Conservation (phyloP, 2,329 filamentous ascomycete species). For the Calycina marina region DNA sequence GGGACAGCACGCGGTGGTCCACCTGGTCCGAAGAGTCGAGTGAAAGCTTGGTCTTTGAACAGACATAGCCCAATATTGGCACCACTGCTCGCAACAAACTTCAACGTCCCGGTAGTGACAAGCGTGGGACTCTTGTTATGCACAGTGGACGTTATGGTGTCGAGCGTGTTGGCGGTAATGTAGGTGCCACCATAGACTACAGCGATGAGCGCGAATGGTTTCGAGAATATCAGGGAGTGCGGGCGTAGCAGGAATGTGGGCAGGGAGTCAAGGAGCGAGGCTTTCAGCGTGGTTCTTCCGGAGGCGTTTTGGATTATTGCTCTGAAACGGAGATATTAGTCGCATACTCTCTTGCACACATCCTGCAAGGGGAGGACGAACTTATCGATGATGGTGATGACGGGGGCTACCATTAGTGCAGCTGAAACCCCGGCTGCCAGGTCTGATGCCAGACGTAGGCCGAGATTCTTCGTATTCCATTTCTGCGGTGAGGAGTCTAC, state of each 20-base stretch:
- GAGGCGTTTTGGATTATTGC: slow-evolving; percentile 75
- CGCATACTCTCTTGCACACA: slow-evolving; percentile 1
- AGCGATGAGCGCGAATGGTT: slow-evolving; percentile 55
- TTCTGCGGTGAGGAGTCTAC: slow-evolving; percentile 6
- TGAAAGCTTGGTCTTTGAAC: slow-evolving; percentile 81
- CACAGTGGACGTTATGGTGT: slow-evolving; percentile 59
- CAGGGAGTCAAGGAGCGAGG: slow-evolving; percentile 45
- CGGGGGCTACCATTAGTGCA: slow-evolving; percentile 62
- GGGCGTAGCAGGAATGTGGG: slow-evolving; percentile 42
- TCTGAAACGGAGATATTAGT: slow-evolving; percentile 28
- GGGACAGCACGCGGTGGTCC: slow-evolving; percentile 44
- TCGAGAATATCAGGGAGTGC: slow-evolving; percentile 44
- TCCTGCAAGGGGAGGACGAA: slow-evolving; percentile 23
- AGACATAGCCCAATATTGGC: slow-evolving; percentile 77
- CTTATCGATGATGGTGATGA: slow-evolving; percentile 83
- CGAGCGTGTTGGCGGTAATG: slow-evolving; percentile 72
- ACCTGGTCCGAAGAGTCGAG: slow-evolving; percentile 61
- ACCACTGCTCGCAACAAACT: slow-evolving; percentile 68
- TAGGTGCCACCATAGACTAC: slow-evolving; percentile 81
- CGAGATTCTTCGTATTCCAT: slow-evolving; percentile 69
- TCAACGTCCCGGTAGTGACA: slow-evolving; percentile 60
- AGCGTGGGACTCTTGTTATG: slow-evolving; percentile 38
- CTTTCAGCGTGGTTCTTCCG: slow-evolving; percentile 42
- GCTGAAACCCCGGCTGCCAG: slow-evolving; percentile 53
- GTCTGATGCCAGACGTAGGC: slow-evolving; percentile 53